Conservation (phyloP, 2,329 filamentous ascomycete genomes). For the Periconia sp. region DNA sequence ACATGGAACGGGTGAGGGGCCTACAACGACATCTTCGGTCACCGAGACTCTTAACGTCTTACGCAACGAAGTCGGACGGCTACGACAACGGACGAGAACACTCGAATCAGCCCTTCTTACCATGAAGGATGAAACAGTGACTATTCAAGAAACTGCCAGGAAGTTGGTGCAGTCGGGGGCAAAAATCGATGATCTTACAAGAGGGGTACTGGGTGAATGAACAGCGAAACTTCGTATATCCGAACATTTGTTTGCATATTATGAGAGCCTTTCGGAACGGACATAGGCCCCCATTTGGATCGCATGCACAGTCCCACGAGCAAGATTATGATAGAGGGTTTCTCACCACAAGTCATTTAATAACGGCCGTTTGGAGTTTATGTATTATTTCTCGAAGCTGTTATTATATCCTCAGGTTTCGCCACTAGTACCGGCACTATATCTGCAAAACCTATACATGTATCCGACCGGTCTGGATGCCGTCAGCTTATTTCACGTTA, state of each 20-base stretch:
- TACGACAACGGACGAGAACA: conserved; percentile 29
- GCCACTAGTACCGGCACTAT: no score
- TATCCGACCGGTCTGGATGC: no score
- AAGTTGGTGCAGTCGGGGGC: conserved; percentile 27
- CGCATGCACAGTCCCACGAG: neutral
- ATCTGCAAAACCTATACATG: no score
- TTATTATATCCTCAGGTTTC: neutral
- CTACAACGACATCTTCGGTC: conserved; percentile 9
- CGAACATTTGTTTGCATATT: neutral
- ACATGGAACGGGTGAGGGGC: conserved; percentile 1
- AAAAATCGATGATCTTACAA: conserved; percentile 25
- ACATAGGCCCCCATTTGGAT: neutral
- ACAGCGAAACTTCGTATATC: neutral
- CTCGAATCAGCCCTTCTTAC: conserved; percentile 29
- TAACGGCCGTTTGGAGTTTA: neutral
- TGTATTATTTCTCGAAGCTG: neutral
- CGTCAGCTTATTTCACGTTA: no score
- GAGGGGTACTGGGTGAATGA: conserved; percentile 6
- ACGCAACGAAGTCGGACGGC: conserved; percentile 30
- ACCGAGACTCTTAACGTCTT: conserved; percentile 34
- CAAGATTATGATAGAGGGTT: no score
- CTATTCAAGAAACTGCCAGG: conserved; percentile 29
- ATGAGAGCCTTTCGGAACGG: neutral
- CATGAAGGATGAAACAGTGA: conserved; percentile 30
- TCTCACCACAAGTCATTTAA: no score